Base-by-base conservation (phyloP, 2,329 filamentous ascomycete species). In the Alternaria sp. region DNA sequence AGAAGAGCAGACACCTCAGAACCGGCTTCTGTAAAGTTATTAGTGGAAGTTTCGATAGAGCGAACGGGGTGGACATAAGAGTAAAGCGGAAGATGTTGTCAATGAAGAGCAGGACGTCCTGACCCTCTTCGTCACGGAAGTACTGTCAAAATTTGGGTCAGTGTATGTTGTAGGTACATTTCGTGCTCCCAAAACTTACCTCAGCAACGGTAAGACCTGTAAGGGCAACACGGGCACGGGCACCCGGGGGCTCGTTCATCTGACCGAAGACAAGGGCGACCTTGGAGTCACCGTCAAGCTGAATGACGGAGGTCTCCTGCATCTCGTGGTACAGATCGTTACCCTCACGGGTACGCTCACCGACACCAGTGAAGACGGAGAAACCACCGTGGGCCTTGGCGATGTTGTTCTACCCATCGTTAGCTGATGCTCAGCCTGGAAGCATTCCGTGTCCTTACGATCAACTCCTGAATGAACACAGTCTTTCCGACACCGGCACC, bases 271-370 rank as follows among this genome's bases (percentile, higher is more conserved):
- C 96, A 76, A 99, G 88, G 71, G 96, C 93, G 87, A 98, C 96
- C 91, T 99, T 99, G 84, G 96, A 98, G 80, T 97, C 95, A 85
- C 96, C 96, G 73, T 99, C 96, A 74, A 99, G 93, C 85, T 99
- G 90, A 85, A 99, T 99, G 89, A 99, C 96, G 81, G 92, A 93
- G 76, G 96, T 99, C 88, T 99, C 95, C 89, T 98, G 96, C 96
- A 99, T 99, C 90, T 99, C 96, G 87, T 99, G 95, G 91, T 99
- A 99, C 89, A 99, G 85, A 91, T 99, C 96, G 90, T 99, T 99
- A 90, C 96, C 96, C 91, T 99, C 96, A 93, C 96, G 96, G 83
- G 96, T 99, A 89, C 96, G 95, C 91, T 99, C 96, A 84, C 96
- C 96, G 86, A 99, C 96, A 95, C 96, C 96, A 82, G 93, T 97